These are phyloP conservation scores for Schwanniomyces sp. DNA, from an alignment of 805 yeast species.

Conservation along the genomic window DNA sequence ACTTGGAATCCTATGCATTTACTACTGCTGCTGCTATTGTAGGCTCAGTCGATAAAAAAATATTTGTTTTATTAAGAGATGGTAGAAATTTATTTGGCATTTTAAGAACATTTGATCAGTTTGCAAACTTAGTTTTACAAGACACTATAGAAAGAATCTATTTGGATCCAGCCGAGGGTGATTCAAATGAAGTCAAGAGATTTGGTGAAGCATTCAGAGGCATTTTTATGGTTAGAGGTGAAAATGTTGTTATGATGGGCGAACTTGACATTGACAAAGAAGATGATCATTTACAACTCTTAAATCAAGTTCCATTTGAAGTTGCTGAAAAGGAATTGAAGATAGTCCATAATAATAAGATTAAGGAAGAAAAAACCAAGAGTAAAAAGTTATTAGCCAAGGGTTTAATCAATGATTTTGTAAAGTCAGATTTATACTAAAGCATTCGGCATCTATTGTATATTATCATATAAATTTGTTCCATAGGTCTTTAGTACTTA, in stretches of 20 bases:
- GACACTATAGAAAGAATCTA: constrained; percentile 87
- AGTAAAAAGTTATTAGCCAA: constrained; percentile 49
- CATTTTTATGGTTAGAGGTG: constrained; percentile 89
- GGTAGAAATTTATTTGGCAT: constrained; percentile 88
- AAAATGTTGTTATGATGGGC: constrained; percentile 90
- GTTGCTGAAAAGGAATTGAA: constrained; percentile 53
- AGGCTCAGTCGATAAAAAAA: constrained; percentile 79
- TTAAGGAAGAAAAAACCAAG: constrained; percentile 43
- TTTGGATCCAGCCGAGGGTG: constrained; percentile 40
- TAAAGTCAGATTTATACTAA: constrained; percentile 54
- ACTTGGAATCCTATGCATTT: constrained; percentile 77
- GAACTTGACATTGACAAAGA: constrained; percentile 89
- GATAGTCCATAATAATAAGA: constrained; percentile 26
- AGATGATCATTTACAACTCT: constrained; percentile 60
- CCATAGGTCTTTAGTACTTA: not conserved
- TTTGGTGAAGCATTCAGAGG: constrained; percentile 82
- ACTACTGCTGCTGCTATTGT: constrained; percentile 90
- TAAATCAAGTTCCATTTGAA: constrained; percentile 59
- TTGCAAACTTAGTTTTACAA: constrained; percentile 88
- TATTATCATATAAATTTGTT: not conserved
- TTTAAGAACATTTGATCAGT: constrained; percentile 92
- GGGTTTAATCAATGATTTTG: constrained; percentile 60
- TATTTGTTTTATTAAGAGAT: constrained; percentile 84
- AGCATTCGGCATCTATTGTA: not conserved
- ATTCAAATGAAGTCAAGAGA: constrained; percentile 25